A percentile compares a stretch with the other conserved stretches of the same genome.
Evolutionary conservation across 106 monocot genomes (phyloP).

Genomic region (Agapanthus africanus): DNA sequence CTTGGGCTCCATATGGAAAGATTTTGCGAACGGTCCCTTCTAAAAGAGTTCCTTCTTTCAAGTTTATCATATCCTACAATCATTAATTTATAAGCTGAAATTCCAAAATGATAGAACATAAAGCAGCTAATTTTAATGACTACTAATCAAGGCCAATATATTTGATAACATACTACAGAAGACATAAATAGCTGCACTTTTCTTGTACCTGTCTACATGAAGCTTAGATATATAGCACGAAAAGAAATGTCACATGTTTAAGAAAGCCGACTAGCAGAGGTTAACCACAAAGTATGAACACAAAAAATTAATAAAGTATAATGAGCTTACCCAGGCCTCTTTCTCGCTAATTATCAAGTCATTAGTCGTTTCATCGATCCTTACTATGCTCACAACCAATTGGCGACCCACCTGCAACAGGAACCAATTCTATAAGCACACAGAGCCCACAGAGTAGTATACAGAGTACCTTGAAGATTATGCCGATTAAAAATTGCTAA

Average conservation of each 20-base stretch:
- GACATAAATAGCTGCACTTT: neutral
- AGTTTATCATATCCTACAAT: constrained; percentile 58
- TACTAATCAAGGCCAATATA: neutral
- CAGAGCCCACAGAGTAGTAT: neutral
- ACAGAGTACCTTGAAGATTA: neutral
- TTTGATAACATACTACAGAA: neutral
- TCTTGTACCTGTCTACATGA: neutral
- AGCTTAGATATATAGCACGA: neutral
- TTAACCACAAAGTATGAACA: neutral
- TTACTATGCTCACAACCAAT: constrained; percentile 57
- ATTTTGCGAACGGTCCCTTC: constrained; percentile 77
- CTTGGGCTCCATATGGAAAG: constrained; percentile 86
- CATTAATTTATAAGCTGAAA: neutral
- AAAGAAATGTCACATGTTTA: neutral
- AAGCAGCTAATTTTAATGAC: too few species aligned
- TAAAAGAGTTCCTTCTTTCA: constrained; percentile 87
- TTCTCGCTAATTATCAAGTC: constrained; percentile 86
- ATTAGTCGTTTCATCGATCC: constrained; percentile 70
- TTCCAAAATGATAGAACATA: neutral
- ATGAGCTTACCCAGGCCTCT: constrained; percentile 81
- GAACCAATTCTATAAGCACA: constrained; percentile 15
- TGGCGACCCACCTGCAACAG: constrained; percentile 60
- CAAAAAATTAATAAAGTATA: neutral
- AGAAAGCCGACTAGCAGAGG: neutral
- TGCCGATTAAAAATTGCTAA: neutral